A percentile compares a stretch with the other conserved stretches of the same genome.
phyloP scores from a whole-genome alignment of 1,284 basidiomycete species.

The Gomphus bonarii region DNA sequence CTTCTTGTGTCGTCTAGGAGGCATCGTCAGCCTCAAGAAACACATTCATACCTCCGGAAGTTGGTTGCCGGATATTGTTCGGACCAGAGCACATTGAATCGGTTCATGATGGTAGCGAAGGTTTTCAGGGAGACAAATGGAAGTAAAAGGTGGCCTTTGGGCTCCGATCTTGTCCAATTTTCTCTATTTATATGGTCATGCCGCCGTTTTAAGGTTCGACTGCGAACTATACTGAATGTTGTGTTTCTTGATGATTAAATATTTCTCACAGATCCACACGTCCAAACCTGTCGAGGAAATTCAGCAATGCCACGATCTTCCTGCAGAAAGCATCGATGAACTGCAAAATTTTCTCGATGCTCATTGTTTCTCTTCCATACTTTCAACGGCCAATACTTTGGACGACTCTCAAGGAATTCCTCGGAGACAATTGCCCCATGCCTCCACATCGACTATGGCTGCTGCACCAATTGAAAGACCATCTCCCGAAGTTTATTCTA shows the following conservation, averaged over 20 bases:
- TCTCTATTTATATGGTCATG: constrained; percentile 8
- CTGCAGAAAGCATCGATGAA: not conserved
- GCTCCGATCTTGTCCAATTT: constrained; percentile 1
- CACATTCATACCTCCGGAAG: not conserved
- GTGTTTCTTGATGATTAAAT: not conserved
- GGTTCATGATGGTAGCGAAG: not conserved
- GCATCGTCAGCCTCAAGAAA: not conserved
- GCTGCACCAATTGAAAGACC: not conserved
- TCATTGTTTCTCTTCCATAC: constrained; percentile 1
- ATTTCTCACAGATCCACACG: not conserved
- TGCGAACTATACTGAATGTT: not conserved
- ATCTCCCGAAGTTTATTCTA: not conserved
- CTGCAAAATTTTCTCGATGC: not conserved
- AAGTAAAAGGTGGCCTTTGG: not conserved
- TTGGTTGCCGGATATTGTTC: constrained; percentile 5
- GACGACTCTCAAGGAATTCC: not conserved
- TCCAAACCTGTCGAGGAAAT: constrained; percentile 2
- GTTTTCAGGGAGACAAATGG: not conserved
- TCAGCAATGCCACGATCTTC: not conserved
- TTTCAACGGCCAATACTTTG: not conserved
- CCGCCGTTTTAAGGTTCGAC: constrained; percentile 5
- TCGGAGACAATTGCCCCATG: not conserved
- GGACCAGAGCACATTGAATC: not conserved
- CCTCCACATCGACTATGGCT: not conserved
- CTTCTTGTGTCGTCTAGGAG: not conserved